A percentile compares a stretch with the other conserved stretches of the same genome.
These are phyloP conservation scores for Pinus tabuliformis DNA, from an alignment of 75 land plant species.

Conservation along the genomic window DNA sequence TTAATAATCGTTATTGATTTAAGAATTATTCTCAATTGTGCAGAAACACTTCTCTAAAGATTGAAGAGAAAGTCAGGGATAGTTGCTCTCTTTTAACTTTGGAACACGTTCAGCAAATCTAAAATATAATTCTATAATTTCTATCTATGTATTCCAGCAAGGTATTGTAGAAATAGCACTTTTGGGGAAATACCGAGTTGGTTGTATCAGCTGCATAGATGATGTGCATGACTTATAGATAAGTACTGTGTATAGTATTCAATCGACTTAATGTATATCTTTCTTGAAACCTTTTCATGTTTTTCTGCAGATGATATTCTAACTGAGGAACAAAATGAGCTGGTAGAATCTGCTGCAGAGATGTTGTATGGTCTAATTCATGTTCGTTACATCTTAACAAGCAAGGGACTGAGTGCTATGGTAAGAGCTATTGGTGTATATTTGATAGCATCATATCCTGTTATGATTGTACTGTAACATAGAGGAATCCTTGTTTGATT, in stretches of 20 bases:
- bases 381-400: slow-evolving; percentile 70
- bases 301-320: slow-evolving; percentile 44
- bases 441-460: background rate
- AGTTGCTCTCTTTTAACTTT: background rate
- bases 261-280: too few relatives aligned
- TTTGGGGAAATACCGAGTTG: background rate
- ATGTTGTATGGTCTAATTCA: slow-evolving; percentile 81
- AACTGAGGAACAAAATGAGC: slow-evolving; percentile 71
- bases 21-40: background rate
- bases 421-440: slow-evolving; percentile 15
- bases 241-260: background rate
- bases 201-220: background rate
- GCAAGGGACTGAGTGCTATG: slow-evolving; percentile 82
- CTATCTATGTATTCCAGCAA: background rate
- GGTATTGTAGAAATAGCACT: background rate
- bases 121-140: background rate
- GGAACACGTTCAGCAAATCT: background rate
- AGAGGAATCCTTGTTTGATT: background rate
- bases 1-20: background rate
- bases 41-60: background rate
- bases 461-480: background rate
- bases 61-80: background rate
- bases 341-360: slow-evolving; percentile 80
- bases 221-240: background rate
- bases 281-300: too few relatives aligned